phyloP scores from a whole-genome alignment of 2,329 filamentous ascomycete genomes.

The Spiromastix sp. region DNA sequence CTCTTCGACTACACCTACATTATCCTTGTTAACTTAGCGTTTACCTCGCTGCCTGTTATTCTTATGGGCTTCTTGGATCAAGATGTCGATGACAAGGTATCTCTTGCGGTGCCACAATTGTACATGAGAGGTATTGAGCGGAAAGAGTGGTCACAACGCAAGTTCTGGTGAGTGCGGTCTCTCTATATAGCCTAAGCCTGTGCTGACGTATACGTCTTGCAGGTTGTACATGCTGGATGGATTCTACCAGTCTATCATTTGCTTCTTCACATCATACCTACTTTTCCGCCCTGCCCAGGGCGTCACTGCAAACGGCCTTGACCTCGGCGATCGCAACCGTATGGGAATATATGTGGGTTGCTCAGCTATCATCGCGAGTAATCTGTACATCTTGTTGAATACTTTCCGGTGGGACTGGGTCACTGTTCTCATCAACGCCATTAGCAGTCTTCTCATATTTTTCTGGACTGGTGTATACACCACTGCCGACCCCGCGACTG shows the following conservation, averaged over 20 bases:
- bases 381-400: constrained; percentile 90
- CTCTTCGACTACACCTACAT: constrained; percentile 98
- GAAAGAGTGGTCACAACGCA: constrained; percentile 87
- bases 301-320: constrained; percentile 60
- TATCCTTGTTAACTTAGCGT: constrained; percentile 88
- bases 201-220: background rate
- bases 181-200: constrained; percentile 3
- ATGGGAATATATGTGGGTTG: constrained; percentile 83
- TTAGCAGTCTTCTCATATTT: constrained; percentile 83
- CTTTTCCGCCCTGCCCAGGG: constrained; percentile 61
- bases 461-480: constrained; percentile 93
- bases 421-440: constrained; percentile 66
- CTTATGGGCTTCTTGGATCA: constrained; percentile 96
- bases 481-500: constrained; percentile 40
- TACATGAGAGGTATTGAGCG: constrained; percentile 94
- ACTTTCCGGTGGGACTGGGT: constrained; percentile 98
- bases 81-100: constrained; percentile 89
- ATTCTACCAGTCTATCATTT: constrained; percentile 85
- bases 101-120: constrained; percentile 85
- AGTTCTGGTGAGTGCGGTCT: constrained; percentile 69
- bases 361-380: constrained; percentile 77
- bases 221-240: constrained; percentile 93
- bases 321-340: constrained; percentile 67
- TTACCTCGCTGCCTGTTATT: constrained; percentile 89
- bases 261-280: constrained; percentile 86